Conservation (phyloP, 2,329 filamentous ascomycete species). For the Dichotomopilus funicola region DNA sequence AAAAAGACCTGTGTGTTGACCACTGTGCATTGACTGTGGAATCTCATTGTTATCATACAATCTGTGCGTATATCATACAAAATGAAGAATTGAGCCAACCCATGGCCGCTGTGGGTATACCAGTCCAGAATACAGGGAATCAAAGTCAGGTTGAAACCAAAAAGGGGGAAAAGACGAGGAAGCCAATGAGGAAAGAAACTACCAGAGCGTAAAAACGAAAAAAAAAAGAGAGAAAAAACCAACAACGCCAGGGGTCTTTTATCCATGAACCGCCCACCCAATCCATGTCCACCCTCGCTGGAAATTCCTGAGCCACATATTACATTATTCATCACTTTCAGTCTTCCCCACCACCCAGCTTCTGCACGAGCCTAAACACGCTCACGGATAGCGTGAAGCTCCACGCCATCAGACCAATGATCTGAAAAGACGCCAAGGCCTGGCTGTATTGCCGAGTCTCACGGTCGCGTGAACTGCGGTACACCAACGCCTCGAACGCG, state of each 20-base stretch:
- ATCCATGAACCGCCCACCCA: no score
- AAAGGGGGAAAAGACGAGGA: no score
- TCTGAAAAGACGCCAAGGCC: conserved; percentile 68
- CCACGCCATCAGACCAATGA: conserved; percentile 84
- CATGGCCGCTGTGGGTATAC: conserved; percentile 1
- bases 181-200: no score
- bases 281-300: no score
- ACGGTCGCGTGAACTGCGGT: conserved; percentile 35
- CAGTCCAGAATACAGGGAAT: background rate
- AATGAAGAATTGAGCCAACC: background rate
- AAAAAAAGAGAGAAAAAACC: no score
- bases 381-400: conserved; percentile 83
- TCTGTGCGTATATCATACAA: background rate
- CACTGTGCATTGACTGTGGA: background rate
- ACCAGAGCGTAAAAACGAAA: no score
- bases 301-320: no score
- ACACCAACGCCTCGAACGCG: conserved; percentile 77
- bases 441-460: conserved; percentile 51
- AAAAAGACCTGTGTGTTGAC: no score
- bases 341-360: conserved; percentile 47
- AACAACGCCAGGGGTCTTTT: no score
- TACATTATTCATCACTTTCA: background rate
- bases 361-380: conserved; percentile 62
- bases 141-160: no score
- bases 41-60: background rate